Conservation (phyloP, 192 early-diverging fungal species). For the Coemansia sp. region DNA sequence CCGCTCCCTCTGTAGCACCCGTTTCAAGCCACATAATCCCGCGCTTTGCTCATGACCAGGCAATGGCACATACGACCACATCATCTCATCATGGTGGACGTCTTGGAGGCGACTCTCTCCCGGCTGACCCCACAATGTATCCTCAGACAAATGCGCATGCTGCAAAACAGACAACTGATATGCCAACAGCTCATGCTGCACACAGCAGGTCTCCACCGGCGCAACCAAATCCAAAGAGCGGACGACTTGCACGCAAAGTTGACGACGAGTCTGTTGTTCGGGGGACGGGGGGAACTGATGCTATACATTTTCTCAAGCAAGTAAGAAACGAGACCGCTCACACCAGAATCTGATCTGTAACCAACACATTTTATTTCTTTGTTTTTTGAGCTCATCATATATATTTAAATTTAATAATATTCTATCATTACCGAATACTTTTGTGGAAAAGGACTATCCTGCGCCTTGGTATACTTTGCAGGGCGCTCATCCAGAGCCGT, state of each 20-base stretch:
- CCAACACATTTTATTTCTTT: not conserved
- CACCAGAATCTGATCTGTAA: constrained; percentile 26
- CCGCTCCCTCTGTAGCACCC: constrained; percentile 36
- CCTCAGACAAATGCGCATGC: constrained; percentile 47
- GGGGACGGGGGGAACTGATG: constrained; percentile 82
- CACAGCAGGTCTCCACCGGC: not conserved
- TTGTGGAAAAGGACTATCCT: too few species aligned
- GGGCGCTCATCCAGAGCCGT: too few species aligned
- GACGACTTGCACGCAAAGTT: constrained; percentile 62
- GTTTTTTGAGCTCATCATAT: not conserved
- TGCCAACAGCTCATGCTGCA: not conserved
- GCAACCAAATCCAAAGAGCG: not conserved
- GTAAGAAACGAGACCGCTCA: constrained; percentile 77
- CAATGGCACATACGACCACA: not conserved
- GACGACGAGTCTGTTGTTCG: constrained; percentile 63
- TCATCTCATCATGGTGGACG: constrained; percentile 24
- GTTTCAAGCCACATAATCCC: constrained; percentile 27
- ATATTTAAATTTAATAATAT: too few species aligned
- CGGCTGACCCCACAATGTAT: constrained; percentile 51
- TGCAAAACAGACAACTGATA: not conserved
- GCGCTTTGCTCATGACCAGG: constrained; percentile 17
- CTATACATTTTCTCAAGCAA: constrained; percentile 94
- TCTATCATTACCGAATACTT: too few species aligned
- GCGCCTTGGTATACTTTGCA: too few species aligned
- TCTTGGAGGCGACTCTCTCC: constrained; percentile 48